These are phyloP conservation scores for Clavariopsis aquatica DNA, from an alignment of 495 filamentous ascomycete species.

Conservation along the genomic window DNA sequence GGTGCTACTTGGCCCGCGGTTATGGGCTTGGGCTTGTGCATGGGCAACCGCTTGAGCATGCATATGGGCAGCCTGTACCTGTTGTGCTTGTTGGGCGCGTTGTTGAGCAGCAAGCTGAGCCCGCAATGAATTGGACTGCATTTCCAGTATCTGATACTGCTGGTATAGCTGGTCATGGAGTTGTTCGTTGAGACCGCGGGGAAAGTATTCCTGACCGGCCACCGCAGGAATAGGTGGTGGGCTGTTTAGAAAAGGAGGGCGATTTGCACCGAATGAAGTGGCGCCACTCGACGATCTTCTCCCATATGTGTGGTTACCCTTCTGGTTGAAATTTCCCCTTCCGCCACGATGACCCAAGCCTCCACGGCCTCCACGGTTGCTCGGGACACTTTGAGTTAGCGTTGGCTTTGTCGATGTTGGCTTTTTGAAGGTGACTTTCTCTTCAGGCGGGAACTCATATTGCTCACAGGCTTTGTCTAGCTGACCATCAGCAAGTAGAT, in stretches of 20 bases:
- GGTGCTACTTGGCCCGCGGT: slow-evolving; percentile 23
- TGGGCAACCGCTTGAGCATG: slow-evolving; percentile 49
- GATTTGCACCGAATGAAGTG: slow-evolving; percentile 37
- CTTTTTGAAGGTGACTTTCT: slow-evolving; percentile 74
- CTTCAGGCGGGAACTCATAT: slow-evolving; percentile 81
- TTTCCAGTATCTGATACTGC: slow-evolving; percentile 65
- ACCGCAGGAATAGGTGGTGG: slow-evolving; percentile 34
- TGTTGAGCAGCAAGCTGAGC: slow-evolving; percentile 44
- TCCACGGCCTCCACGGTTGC: slow-evolving; percentile 53
- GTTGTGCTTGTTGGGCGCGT: slow-evolving; percentile 48
- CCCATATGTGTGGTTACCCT: slow-evolving; percentile 43
- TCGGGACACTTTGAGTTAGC: slow-evolving; percentile 54
- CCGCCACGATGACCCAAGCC: slow-evolving; percentile 56
- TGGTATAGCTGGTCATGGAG: slow-evolving; percentile 62
- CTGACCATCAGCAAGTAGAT: slow-evolving; percentile 70
- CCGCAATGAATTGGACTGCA: slow-evolving; percentile 63
- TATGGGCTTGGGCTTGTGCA: slow-evolving; percentile 55
- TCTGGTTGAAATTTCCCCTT: slow-evolving; percentile 51
- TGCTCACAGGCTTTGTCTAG: slow-evolving; percentile 79
- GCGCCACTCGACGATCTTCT: slow-evolving; percentile 46
- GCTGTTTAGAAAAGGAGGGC: slow-evolving; percentile 39
- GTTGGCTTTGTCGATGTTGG: slow-evolving; percentile 65
- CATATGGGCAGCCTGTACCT: slow-evolving; percentile 52
- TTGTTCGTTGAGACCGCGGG: slow-evolving; percentile 36
- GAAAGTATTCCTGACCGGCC: slow-evolving; percentile 39